These are phyloP conservation scores for Tilletia caries DNA, from an alignment of 1,284 basidiomycete species.

Conservation along the genomic window DNA sequence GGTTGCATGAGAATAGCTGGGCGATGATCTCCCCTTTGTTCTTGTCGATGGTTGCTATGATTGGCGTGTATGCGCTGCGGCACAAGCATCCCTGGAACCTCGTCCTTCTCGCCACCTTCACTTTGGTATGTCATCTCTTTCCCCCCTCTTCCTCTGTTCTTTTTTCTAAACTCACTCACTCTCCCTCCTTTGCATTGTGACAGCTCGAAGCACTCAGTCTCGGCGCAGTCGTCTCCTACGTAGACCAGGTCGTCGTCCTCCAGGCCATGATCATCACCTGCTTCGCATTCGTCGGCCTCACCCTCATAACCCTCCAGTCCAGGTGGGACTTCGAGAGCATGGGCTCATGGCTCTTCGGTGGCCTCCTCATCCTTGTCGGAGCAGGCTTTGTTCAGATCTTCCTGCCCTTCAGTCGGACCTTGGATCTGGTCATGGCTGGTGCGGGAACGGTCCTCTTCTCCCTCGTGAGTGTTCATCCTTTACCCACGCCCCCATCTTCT, in stretches of 20 bases:
- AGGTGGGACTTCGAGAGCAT: conserved; percentile 72
- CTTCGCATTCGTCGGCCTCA: conserved; percentile 80
- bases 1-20: conserved; percentile 42
- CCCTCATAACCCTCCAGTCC: conserved; percentile 77
- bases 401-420: conserved; percentile 71
- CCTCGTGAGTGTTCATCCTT: conserved; percentile 60
- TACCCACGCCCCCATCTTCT: not conserved
- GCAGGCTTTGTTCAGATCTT: conserved; percentile 67
- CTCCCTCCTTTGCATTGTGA: not conserved
- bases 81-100: conserved; percentile 79
- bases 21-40: conserved; percentile 62
- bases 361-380: conserved; percentile 51
- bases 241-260: conserved; percentile 71
- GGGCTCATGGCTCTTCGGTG: conserved; percentile 77
- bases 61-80: conserved; percentile 78
- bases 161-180: no score
- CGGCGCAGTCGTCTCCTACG: conserved; percentile 72
- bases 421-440: conserved; percentile 73
- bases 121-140: conserved; percentile 59
- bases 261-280: conserved; percentile 81
- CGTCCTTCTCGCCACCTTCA: conserved; percentile 72
- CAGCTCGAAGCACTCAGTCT: conserved; percentile 57
- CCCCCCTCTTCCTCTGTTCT: not conserved
- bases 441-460: conserved; percentile 76
- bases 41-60: conserved; percentile 70